Evolutionary conservation across 148 eudicot species (phyloP).

Genomic region (Chenopodium album): DNA sequence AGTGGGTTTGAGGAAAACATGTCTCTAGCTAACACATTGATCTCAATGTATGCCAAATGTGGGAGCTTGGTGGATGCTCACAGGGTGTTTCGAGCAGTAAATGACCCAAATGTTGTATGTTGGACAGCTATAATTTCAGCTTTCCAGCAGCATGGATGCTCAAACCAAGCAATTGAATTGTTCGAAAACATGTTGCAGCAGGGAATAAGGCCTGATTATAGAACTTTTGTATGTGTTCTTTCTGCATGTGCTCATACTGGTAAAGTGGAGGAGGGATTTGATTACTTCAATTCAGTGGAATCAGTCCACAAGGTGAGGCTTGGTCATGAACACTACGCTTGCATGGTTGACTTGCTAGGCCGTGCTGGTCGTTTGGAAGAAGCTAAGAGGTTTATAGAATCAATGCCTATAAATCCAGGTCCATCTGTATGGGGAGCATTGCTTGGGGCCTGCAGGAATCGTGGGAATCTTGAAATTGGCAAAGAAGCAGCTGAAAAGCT

Average conservation of each 20-base stretch:
- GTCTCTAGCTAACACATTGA: conserved; percentile 40
- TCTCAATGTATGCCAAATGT: conserved; percentile 49
- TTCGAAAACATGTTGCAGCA: conserved; percentile 32
- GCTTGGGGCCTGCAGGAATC: conserved; percentile 54
- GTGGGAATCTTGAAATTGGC: conserved; percentile 46
- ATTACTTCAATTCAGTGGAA: conserved; percentile 43
- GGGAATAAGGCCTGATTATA: conserved; percentile 39
- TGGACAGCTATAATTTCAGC: conserved; percentile 40
- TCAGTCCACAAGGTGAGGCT: conserved; percentile 29
- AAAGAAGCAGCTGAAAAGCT: conserved; percentile 32
- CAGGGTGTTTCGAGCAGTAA: conserved; percentile 33
- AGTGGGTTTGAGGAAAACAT: conserved; percentile 35
- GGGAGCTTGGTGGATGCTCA: conserved; percentile 45
- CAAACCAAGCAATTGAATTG: conserved; percentile 28
- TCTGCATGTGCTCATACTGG: conserved; percentile 60
- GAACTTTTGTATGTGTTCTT: conserved; percentile 46
- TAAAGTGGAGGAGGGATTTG: conserved; percentile 44
- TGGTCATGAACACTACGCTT: conserved; percentile 48
- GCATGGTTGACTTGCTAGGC: conserved; percentile 65
- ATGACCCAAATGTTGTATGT: conserved; percentile 24
- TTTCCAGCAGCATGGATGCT: conserved; percentile 38
- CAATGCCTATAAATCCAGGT: conserved; percentile 48
- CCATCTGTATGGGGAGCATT: conserved; percentile 56
- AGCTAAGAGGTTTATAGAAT: conserved; percentile 44
- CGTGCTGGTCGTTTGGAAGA: conserved; percentile 55